Evolutionary conservation across 208 protist species (phyloP), one percentile per base, ranked within the genome.

Genomic region (Phytomonas sp.): DNA sequence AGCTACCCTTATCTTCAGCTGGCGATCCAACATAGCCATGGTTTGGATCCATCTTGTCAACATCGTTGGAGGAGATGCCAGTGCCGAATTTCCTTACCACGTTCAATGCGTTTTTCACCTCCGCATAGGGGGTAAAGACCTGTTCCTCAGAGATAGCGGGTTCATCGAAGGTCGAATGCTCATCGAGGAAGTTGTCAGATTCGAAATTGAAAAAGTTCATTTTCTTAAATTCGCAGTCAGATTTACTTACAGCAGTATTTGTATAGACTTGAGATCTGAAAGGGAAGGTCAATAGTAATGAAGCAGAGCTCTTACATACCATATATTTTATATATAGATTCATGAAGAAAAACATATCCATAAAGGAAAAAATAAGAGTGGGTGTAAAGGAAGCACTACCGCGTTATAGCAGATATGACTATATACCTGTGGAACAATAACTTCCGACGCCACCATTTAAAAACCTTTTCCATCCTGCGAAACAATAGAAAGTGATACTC

Each of bases 41-140:
- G 2, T 69, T 60, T 28, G 26, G 71, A 30, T 81, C 72, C 23
- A 72, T 34, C 7, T 51, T 60, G 53, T 62, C 29, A 53, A 60
- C 56, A 40, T 77, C 73, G 26, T 51, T 63, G 56, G 36, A 6
- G 60, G 74, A 70, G 70, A 87, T 72, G 17, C 85, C 85, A 7
- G 85, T 94, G n/a, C 80, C 79, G 53, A 94, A 82, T 66, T 83
- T 72, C 9, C 63, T 68, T 46, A 83, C 73, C 32, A 70, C 71
- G 37, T 77, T 72, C 9, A 40, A 46, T 4, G 33, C 71, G 51
- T 62, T 56, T 68, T 78, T 79, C 62, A 86, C 79, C 71, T 89
- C 81, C 59, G 15, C 40, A 9, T 9, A 46, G 13, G 40, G 40
- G 40, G 1, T 17, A 20, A 46, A 46, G 1, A 23, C 40, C 15